Evolutionary conservation across 2,329 filamentous ascomycete genomes (phyloP).

Genomic region (Colletotrichum simmondsii): DNA sequence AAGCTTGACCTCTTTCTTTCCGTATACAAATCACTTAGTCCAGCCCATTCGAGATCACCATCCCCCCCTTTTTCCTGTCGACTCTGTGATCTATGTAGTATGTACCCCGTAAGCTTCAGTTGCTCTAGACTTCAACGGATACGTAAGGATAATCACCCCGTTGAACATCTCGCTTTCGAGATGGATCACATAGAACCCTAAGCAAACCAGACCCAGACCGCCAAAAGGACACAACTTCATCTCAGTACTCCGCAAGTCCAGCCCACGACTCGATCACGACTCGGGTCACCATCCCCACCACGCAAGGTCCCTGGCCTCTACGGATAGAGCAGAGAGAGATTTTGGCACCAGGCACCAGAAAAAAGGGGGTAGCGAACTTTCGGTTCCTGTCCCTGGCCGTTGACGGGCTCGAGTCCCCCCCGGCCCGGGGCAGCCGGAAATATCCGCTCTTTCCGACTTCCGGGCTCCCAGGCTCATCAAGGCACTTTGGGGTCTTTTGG

Average conservation of each 20-base stretch:
- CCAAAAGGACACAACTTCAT: too few relatives aligned
- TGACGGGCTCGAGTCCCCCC: background rate
- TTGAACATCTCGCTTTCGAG: background rate
- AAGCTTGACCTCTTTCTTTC: background rate
- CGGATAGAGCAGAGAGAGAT: background rate
- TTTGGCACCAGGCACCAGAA: background rate
- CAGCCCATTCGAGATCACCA: constrained; percentile 1
- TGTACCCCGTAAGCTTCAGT: too few relatives aligned
- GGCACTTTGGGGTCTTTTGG: background rate
- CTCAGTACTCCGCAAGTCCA: too few relatives aligned
- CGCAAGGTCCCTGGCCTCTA: background rate
- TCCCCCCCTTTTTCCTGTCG: background rate
- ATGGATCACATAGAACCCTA: background rate
- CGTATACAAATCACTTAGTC: background rate
- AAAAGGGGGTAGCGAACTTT: background rate
- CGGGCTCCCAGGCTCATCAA: background rate
- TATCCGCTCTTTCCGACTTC: background rate
- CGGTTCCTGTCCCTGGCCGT: background rate
- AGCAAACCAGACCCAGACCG: background rate
- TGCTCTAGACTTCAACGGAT: too few relatives aligned
- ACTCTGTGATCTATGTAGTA: too few relatives aligned
- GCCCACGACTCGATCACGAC: background rate
- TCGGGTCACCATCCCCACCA: background rate
- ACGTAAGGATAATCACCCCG: too few relatives aligned
- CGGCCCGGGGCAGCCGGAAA: constrained; percentile 9